phyloP scores from a whole-genome alignment of 164 flowering plant genomes.

The Amborella trichopoda region DNA sequence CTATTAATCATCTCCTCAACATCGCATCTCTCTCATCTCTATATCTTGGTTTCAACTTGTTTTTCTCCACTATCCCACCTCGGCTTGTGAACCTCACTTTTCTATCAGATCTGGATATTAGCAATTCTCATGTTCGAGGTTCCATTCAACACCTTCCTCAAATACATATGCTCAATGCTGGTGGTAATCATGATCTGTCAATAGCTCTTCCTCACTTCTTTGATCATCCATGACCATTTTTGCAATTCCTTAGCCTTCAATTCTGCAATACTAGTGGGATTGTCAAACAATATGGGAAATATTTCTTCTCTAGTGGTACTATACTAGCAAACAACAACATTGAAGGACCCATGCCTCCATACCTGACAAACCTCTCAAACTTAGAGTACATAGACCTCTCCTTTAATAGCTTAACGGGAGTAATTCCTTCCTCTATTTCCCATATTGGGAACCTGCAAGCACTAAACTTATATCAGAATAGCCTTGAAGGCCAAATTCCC shows the following conservation, averaged over 20 bases:
- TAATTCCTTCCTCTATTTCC: too few species aligned
- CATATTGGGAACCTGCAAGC: too few species aligned
- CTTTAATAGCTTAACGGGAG: too few species aligned
- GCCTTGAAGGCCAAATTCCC: too few species aligned
- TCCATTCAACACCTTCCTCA: slow-evolving; percentile 9
- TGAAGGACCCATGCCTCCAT: slow-evolving; percentile 16
- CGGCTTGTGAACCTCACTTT: slow-evolving; percentile 9
- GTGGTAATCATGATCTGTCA: slow-evolving; percentile 3
- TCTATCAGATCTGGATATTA: slow-evolving; percentile 8
- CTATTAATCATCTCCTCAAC: slow-evolving; percentile 5
- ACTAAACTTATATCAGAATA: too few species aligned
- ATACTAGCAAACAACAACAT: background rate
- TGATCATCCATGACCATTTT: slow-evolving; percentile 5
- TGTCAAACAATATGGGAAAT: slow-evolving; percentile 4
- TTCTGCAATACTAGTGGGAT: background rate
- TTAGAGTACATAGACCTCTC: too few species aligned
- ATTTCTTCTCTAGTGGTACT: slow-evolving; percentile 2
- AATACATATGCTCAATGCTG: slow-evolving; percentile 4
- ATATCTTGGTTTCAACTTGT: slow-evolving; percentile 6
- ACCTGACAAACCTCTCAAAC: too few species aligned
- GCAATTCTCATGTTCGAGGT: slow-evolving; percentile 3
- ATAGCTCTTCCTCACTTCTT: slow-evolving; percentile 7
- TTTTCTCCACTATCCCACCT: slow-evolving; percentile 9
- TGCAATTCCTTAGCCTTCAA: background rate
- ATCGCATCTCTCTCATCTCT: slow-evolving; percentile 7